Evolutionary conservation across 2,329 filamentous ascomycete genomes (phyloP).

Genomic region (Colletotrichum sp.): DNA sequence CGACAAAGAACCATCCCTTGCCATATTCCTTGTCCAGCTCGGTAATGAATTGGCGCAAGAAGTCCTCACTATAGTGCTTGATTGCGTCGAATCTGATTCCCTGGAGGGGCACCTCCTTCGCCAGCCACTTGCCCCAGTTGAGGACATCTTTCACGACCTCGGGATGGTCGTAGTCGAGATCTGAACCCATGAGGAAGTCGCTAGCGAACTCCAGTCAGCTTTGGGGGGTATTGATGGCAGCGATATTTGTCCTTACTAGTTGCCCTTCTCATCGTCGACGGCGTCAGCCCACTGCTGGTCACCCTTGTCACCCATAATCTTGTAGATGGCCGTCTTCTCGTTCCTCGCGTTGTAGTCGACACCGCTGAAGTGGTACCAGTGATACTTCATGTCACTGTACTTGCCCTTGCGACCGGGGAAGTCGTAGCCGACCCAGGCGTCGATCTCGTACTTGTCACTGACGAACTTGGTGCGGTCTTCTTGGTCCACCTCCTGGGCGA

Average conservation of each 20-base stretch:
- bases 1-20: slow-evolving; percentile 40
- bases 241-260: slow-evolving; percentile 53
- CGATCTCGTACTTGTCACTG: slow-evolving; percentile 66
- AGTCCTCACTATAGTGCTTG: slow-evolving; percentile 74
- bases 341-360: slow-evolving; percentile 69
- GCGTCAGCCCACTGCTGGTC: slow-evolving; percentile 70
- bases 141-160: slow-evolving; percentile 70
- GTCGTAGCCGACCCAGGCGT: slow-evolving; percentile 73
- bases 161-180: slow-evolving; percentile 68
- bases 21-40: slow-evolving; percentile 54
- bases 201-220: slow-evolving; percentile 63
- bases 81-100: slow-evolving; percentile 76
- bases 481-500: slow-evolving; percentile 67
- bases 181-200: slow-evolving; percentile 75
- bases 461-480: slow-evolving; percentile 63
- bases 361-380: slow-evolving; percentile 74
- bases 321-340: slow-evolving; percentile 70
- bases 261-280: slow-evolving; percentile 64
- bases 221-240: neutral
- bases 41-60: slow-evolving; percentile 68
- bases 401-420: slow-evolving; percentile 67
- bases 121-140: slow-evolving; percentile 73
- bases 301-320: slow-evolving; percentile 60
- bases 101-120: slow-evolving; percentile 61
- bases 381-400: slow-evolving; percentile 70